Evolutionary conservation across 192 early-diverging fungal genomes (phyloP).

Genomic region (Chytriomyces sp.): DNA sequence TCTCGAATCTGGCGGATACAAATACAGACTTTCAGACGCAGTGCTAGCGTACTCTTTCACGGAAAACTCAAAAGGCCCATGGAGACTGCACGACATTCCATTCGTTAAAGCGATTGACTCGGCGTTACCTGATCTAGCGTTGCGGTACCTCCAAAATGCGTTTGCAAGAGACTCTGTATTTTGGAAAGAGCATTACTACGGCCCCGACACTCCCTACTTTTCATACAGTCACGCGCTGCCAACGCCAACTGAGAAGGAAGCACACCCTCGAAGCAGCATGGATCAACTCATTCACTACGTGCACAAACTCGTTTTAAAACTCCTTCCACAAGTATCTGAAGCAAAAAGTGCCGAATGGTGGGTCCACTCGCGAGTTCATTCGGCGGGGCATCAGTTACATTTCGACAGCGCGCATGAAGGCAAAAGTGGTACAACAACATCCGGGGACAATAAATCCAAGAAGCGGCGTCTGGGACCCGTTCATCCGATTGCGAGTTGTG

Average conservation of each 20-base stretch:
- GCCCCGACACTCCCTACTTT: conserved; percentile 36
- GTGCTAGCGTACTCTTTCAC: conserved; percentile 20
- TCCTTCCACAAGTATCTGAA: conserved; percentile 27
- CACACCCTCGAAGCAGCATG: conserved; percentile 12
- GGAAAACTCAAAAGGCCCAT: background rate
- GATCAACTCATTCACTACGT: conserved; percentile 32
- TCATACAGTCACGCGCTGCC: conserved; percentile 34
- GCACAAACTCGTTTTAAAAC: background rate
- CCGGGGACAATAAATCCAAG: conserved; percentile 13
- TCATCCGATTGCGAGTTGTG: conserved; percentile 40
- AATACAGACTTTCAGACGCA: conserved; percentile 18
- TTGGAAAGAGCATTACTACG: conserved; percentile 41
- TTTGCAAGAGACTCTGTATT: conserved; percentile 23
- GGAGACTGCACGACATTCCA: conserved; percentile 7
- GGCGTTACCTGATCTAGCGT: conserved; percentile 19
- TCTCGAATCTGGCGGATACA: conserved; percentile 13
- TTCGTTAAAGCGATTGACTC: conserved; percentile 42
- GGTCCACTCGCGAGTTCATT: conserved; percentile 38
- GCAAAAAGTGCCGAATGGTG: conserved; percentile 42
- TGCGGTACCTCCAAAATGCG: conserved; percentile 19
- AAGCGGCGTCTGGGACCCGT: conserved; percentile 11
- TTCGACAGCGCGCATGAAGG: conserved; percentile 41
- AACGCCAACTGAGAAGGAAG: background rate
- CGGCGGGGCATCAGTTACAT: conserved; percentile 42
- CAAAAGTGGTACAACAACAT: background rate